phyloP scores from a whole-genome alignment of 768 basidiomycete species.

The Suillus decipiens region DNA sequence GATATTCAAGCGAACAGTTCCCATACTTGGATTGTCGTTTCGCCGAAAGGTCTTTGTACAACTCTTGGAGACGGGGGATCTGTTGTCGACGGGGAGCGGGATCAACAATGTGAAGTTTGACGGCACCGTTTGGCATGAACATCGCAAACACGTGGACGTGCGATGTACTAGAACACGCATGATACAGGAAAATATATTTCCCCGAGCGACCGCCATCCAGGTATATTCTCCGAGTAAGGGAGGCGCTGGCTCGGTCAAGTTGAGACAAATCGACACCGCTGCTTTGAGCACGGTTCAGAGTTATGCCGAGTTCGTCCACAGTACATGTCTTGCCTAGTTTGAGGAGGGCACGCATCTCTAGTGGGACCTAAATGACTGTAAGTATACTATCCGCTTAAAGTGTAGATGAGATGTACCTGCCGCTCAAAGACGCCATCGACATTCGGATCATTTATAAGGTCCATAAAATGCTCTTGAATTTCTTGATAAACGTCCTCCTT shows the following conservation, averaged over 20 bases:
- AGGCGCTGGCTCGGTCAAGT: conserved; percentile 61
- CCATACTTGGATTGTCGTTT: conserved; percentile 48
- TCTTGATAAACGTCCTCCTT: conserved; percentile 83
- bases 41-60: conserved; percentile 63
- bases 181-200: conserved; percentile 88
- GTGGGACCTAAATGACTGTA: conserved; percentile 61
- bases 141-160: conserved; percentile 86
- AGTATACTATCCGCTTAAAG: background rate
- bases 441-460: conserved; percentile 90
- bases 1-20: conserved; percentile 60
- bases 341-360: conserved; percentile 78
- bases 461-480: conserved; percentile 88
- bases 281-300: conserved; percentile 81
- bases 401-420: conserved; percentile 55
- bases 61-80: conserved; percentile 72
- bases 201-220: conserved; percentile 67
- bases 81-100: conserved; percentile 84
- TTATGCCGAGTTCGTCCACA: conserved; percentile 62
- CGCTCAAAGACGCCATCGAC: conserved; percentile 94
- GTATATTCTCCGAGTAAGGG: conserved; percentile 66
- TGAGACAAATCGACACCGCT: conserved; percentile 83
- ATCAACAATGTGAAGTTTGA: conserved; percentile 88
- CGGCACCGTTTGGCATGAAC: conserved; percentile 70
- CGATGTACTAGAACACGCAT: conserved; percentile 71
- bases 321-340: conserved; percentile 84